Evolutionary conservation across 1,139 yeast genomes (phyloP), one percentile per base, ranked within the genome.

Genomic region (Yamadazyma songkhlaensis): DNA sequence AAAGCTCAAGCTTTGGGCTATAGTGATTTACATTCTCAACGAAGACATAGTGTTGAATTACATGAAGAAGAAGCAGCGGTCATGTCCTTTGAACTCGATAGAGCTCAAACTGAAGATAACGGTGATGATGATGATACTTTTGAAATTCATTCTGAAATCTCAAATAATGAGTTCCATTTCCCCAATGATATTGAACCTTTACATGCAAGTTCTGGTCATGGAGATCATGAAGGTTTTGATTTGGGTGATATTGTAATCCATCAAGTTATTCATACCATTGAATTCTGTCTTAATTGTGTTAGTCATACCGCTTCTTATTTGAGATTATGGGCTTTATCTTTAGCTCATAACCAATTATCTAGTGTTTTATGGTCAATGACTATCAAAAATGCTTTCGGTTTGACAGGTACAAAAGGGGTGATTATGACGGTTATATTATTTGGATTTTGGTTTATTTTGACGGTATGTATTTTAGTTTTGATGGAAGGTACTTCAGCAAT

Each of bases 401-500:
- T 59, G 17, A 73, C 84, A 3, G 96, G 97, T 0, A 50, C 73
- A 2, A 49, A 58, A 17, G 97, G 97, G 11, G 80, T 86, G 3
- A 44, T 84, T 26, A 77, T 77, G 73, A 81, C 89, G 0, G 92
- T 90, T 20, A 59, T 81, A 31, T 63, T 92, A 40, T 94, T 94
- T 64, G 96, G 85, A 11, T 81, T 90, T 81, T 94, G 99, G 99
- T 89, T 94, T 59, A 78, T 81, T 4, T 73, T 90, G 47, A 92
- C 98, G 0, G 90, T 89, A 32, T 81, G 89, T 49, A 89, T 94
- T 42, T 74, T 94, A 58, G 97, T 94, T 36, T 72, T 89, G 43
- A 92, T 94, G 98, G 98, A 94, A 64, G 99, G 99, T 37, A 94
- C 98, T 0, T 86, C 96, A 30, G 98, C 98, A 22, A 94, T 94